Base-by-base conservation (phyloP, 2,329 filamentous ascomycete species). In the Fusarium staphyleae region DNA sequence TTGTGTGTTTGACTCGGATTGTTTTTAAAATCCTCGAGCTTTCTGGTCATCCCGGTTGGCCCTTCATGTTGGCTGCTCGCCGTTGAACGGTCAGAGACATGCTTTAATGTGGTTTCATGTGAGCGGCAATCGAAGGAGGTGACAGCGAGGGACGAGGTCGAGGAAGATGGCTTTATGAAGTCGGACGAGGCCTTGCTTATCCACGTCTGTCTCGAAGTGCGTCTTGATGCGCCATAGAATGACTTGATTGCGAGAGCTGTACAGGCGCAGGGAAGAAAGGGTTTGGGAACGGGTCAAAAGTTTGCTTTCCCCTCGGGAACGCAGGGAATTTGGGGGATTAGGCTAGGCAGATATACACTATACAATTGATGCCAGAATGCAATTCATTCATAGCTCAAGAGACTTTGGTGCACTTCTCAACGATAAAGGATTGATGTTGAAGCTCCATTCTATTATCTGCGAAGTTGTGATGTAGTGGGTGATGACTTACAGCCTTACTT, bases 331-430 rank as follows among this genome's bases (percentile, higher is more conserved):
- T 63, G 44, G 54, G 55, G 55, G 52, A 55, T 52, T 55, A 40
- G 42, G 49, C 26, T 33, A 44, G 52, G 55, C 45, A 50, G 60
- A 67, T 67, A 66, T 62, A 65, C 36, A 63, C 43, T 65, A 67
- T 65, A 67, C 56, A 67, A 54, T 47, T 54, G 55, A 64, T 53
- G 52, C 55, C 64, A 66, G 65, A 67, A 67, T 67, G 65, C 65
- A 35, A 67, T 55, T 54, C 48, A 47, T 59, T 63, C 64, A 67
- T 54, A 46, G 62, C 53, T 55, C 34, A 63, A 62, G 52, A 62
- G 52, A 62, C 55, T 53, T 49, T 57, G 53, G 44, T 42, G 55
- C 58, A 30, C 28, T 47, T 60, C 40, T 37, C 5, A 47, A 36
- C 24, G 30, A 42, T 14, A 4, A 29, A 19, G 18, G 10, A 4